Percentiles rank a stretch among this genome's conserved stretches.
Conservation (phyloP, 768 basidiomycete species). For the Collybiopsis luxurians region DNA sequence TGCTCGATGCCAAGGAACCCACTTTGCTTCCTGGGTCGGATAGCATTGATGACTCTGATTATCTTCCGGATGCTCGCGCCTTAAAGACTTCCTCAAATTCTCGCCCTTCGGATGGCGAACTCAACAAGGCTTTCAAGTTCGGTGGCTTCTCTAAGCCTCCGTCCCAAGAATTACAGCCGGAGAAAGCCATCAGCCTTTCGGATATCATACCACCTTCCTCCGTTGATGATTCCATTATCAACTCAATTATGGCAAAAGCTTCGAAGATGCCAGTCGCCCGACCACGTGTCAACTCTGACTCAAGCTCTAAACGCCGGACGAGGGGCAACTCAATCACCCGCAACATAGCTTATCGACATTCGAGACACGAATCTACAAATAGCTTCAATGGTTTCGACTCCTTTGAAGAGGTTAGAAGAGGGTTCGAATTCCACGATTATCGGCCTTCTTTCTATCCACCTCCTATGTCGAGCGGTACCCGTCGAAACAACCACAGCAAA, state of each 20-base stretch:
- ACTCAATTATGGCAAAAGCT: conserved; percentile 53
- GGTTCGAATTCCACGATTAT: conserved; percentile 67
- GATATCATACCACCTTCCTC: conserved; percentile 73
- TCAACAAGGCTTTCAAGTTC: conserved; percentile 74
- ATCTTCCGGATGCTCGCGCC: conserved; percentile 9
- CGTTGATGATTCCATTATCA: conserved; percentile 48
- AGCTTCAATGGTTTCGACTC: conserved; percentile 75
- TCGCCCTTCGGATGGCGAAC: conserved; percentile 58
- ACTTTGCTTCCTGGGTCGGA: conserved; percentile 39
- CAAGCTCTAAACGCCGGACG: conserved; percentile 34
- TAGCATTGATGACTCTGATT: conserved; percentile 30
- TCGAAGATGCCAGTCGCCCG: conserved; percentile 29
- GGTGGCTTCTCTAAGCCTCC: conserved; percentile 46
- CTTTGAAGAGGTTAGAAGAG: conserved; percentile 76
- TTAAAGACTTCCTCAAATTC: conserved; percentile 32
- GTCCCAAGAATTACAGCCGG: conserved; percentile 7
- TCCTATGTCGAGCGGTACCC: conserved; percentile 21
- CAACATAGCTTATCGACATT: conserved; percentile 26
- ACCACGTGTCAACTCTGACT: conserved; percentile 40
- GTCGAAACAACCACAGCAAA: conserved; percentile 37
- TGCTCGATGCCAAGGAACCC: conserved; percentile 30
- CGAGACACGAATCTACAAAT: conserved; percentile 47
- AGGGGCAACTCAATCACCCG: conserved; percentile 23
- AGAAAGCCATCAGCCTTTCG: conserved; percentile 54
- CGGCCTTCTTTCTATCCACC: conserved; percentile 69